Percentiles rank a stretch among this genome's conserved stretches.
These are phyloP conservation scores for Xylona heveae DNA, from an alignment of 495 filamentous ascomycete genomes.

Conservation along the genomic window DNA sequence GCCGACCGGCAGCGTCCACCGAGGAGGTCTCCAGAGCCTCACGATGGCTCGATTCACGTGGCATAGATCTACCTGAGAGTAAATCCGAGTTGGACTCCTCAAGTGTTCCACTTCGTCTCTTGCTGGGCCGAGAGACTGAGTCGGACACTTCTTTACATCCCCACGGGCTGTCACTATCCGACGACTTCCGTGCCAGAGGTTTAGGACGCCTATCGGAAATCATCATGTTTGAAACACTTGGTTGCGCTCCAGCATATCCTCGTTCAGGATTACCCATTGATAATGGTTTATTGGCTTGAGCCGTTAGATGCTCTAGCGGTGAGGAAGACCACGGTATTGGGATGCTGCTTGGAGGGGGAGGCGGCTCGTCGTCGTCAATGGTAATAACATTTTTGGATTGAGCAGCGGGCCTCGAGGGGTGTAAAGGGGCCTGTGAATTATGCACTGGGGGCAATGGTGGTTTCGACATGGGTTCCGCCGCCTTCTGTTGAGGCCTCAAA, in stretches of 20 bases:
- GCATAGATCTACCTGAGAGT: too few species aligned
- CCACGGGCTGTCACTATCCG: too few species aligned
- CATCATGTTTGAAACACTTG: conserved; percentile 16
- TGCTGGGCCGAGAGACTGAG: too few species aligned
- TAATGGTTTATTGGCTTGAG: neutral
- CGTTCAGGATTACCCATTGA: conserved; percentile 1
- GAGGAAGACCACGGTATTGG: conserved; percentile 16
- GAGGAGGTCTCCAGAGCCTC: too few species aligned
- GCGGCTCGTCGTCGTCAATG: conserved; percentile 3
- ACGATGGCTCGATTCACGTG: too few species aligned
- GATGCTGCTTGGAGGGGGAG: conserved; percentile 5
- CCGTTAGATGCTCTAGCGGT: conserved; percentile 8
- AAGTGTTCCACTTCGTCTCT: too few species aligned
- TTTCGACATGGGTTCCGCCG: conserved; percentile 20
- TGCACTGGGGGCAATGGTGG: conserved; percentile 10
- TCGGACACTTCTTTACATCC: too few species aligned
- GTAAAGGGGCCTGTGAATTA: conserved; percentile 4
- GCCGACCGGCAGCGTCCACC: too few species aligned
- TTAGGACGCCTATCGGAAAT: too few species aligned
- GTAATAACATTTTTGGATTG: conserved; percentile 3
- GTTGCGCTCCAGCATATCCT: neutral
- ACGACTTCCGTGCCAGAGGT: too few species aligned
- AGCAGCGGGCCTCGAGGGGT: neutral
- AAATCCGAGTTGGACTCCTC: too few species aligned
- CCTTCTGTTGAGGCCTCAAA: conserved; percentile 3